Percentiles rank a stretch among this genome's conserved stretches.
These are phyloP conservation scores for Pseudopyricularia javanii DNA, from an alignment of 2,329 filamentous ascomycete genomes.

Conservation along the genomic window DNA sequence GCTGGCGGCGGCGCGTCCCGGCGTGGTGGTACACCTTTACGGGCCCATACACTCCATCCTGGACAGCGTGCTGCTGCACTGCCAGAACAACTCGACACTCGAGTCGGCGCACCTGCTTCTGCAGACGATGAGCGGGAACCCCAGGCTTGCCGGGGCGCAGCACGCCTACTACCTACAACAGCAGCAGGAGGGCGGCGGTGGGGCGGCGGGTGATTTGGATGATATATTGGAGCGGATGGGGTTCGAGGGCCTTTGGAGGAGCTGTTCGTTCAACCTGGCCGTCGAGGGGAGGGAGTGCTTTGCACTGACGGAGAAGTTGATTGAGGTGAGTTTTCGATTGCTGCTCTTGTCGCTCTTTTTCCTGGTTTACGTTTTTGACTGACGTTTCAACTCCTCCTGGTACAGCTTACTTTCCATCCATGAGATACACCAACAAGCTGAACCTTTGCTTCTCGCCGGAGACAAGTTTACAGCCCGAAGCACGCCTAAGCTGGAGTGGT, in stretches of 20 bases:
- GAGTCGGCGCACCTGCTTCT: constrained; percentile 49
- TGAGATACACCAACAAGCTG: no score
- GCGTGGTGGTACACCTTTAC: constrained; percentile 47
- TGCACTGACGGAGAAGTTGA: constrained; percentile 44
- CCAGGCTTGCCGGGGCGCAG: constrained; percentile 28
- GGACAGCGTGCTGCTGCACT: constrained; percentile 49
- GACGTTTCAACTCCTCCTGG: not conserved
- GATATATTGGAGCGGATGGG: constrained; percentile 46
- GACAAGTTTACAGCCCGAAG: no score
- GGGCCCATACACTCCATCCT: constrained; percentile 44
- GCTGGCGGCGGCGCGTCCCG: constrained; percentile 39
- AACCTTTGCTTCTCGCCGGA: no score
- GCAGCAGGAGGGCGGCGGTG: constrained; percentile 18
- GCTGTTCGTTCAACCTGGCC: constrained; percentile 35
- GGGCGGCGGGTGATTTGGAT: constrained; percentile 34
- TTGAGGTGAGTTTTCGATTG: constrained; percentile 31
- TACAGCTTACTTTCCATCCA: not conserved
- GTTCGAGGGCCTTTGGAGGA: constrained; percentile 51
- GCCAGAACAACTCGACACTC: constrained; percentile 47
- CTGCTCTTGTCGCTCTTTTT: not conserved
- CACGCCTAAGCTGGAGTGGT: no score
- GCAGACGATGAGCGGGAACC: constrained; percentile 42
- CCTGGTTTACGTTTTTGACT: not conserved
- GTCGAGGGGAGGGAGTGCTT: constrained; percentile 41
- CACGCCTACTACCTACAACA: no score